Evolutionary conservation across 83 land plant species (phyloP), one percentile per base, ranked within the genome.

Genomic region (Thuja plicata): DNA sequence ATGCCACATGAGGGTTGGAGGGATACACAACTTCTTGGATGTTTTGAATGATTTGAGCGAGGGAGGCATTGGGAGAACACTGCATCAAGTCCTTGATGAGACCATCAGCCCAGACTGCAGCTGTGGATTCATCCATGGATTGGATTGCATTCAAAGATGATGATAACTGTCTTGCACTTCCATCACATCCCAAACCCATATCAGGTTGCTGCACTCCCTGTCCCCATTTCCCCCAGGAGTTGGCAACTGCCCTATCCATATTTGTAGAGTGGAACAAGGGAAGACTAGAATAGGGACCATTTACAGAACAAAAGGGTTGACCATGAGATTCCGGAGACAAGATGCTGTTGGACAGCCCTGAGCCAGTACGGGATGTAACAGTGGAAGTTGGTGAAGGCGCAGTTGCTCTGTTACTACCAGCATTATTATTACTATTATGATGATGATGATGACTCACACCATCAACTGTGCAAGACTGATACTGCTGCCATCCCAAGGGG

Each of bases 11-110:
- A 3, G 97, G 96, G 85, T 95, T 95, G 90, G 94, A 94, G 15
- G 94, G 97, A 54, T 87, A 88, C 35, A 95, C 93, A 87, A 93
- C 90, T 87, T 94, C 97, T 62, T 94, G 87, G 0, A 94, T 92
- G 89, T 91, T 95, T 32, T 93, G 93, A 32, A 95, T 91, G 34
- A 95, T 91, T 86, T 95, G 97, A 17, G 94, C 94, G 40, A 95
- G 88, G 37, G 96, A 94, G 9, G 92, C 93, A 55, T 88, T 91
- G 30, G 91, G 54, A 46, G 88, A 41, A 62, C 94, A 89, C 85
- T 88, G 91, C 86, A 94, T 88, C 12, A 95, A 83, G 87, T 95
- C 97, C 89, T 89, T 91, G 7, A 95, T 91, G 79, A 95, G 88
- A 46, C 94, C 89, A 86, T 95, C 97, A 35, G 94, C 89, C 95